Evolutionary conservation across 1,284 basidiomycete species (phyloP), one percentile per base, ranked within the genome.

Genomic region (Amylostereum areolatum): DNA sequence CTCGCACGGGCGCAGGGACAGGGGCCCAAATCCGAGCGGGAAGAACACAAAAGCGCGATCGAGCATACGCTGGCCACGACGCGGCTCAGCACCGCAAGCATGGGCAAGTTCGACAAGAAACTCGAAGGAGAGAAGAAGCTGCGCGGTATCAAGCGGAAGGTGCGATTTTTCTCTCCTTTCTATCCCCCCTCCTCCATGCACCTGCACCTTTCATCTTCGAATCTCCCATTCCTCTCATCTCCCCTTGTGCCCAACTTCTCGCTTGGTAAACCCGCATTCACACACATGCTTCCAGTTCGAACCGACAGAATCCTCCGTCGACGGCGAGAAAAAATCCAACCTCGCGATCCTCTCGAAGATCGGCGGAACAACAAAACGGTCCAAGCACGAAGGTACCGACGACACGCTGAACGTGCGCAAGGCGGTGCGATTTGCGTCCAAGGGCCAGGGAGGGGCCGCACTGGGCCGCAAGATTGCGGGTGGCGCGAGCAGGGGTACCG

Each of bases 61-160:
- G 87, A 94, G 36, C 77, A 79, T 47, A 86, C 86, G 4, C 72
- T 97, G 33, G 81, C 89, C 4, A 81, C 86, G 2, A 85, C 87
- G n/a, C 82, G 90, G 49, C 72, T 78, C 35, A 91, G 91, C 52
- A 98, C 96, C 0, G 96, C 93, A 0, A 93, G 89, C 57, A 85
- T 98, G 85, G 96, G 96, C 57, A 84, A 78, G 59, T 96, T 97
- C 61, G 95, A 98, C 66, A 85, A 82, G 58, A 84, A 78, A 60
- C 78, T 98, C 28, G 86, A 94, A 45, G 94, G 94, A 24, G 96
- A 99, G 68, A 89, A 89, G 63, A 93, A 92, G 66, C 66, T 84
- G 51, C 83, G 83, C 51, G 93, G 95, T 5, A 68, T 95, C 51
- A 98, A 98, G 72, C 83, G 95, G 59, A 97, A 97, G 83, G 93